phyloP scores from a whole-genome alignment of 352 stramenopile genomes.

The Pythium utonaiense region DNA sequence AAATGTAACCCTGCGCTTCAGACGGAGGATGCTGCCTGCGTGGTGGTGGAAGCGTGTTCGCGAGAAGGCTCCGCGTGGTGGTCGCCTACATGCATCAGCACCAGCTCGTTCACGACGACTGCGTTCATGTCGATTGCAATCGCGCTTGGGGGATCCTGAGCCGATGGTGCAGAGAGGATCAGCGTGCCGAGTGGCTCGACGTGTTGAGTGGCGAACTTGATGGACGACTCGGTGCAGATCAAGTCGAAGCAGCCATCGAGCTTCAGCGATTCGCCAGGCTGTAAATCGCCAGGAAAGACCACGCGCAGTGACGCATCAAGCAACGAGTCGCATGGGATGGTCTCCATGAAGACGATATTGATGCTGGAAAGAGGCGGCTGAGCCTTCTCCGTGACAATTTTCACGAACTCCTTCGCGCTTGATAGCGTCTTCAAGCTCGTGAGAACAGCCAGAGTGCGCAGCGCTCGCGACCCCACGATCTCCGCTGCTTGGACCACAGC shows the following conservation, averaged over 20 bases:
- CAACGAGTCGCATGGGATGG: too few relatives aligned
- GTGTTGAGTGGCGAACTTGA: conserved; percentile 36
- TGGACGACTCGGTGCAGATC: conserved; percentile 37
- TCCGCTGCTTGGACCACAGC: conserved; percentile 12
- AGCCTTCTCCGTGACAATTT: background rate
- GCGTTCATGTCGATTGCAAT: conserved; percentile 60
- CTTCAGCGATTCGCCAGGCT: background rate
- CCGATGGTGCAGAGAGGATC: background rate
- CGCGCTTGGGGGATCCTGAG: background rate
- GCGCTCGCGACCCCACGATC: background rate
- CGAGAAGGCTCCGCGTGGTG: conserved; percentile 26
- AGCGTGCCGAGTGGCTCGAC: conserved; percentile 29
- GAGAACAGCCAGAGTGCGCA: conserved; percentile 24
- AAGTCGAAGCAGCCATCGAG: conserved; percentile 54
- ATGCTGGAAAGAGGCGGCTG: background rate
- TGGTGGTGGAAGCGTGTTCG: conserved; percentile 37
- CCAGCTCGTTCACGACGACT: conserved; percentile 66
- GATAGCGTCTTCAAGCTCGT: conserved; percentile 2
- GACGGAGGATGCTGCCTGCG: conserved; percentile 6
- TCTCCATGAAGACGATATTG: conserved; percentile 5
- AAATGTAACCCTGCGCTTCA: background rate
- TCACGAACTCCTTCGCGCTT: background rate
- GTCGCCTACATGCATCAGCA: conserved; percentile 38
- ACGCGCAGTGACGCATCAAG: too few relatives aligned
- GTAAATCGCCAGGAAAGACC: conserved; percentile 1